These are phyloP conservation scores for Fusarium pininemorale DNA, from an alignment of 2,329 filamentous ascomycete genomes.

Conservation along the genomic window DNA sequence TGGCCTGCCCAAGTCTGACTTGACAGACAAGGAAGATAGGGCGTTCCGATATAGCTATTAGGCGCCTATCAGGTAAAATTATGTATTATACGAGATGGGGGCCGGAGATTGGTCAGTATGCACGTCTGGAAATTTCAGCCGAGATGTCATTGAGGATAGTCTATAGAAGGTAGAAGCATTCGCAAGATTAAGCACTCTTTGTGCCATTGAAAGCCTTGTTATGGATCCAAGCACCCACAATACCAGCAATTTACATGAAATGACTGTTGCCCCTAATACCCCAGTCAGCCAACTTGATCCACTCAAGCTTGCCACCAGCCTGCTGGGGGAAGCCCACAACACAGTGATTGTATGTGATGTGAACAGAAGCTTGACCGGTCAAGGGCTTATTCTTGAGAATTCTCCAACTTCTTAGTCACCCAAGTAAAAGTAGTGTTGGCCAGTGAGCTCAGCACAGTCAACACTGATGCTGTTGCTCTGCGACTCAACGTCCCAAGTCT, in stretches of 20 bases:
- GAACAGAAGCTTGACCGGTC: conserved; percentile 28
- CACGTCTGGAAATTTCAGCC: neutral
- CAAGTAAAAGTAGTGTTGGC: conserved; percentile 9
- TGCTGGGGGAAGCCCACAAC: conserved; percentile 23
- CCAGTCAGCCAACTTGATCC: conserved; percentile 16
- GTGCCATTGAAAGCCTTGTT: neutral
- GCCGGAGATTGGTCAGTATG: too few relatives aligned
- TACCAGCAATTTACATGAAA: conserved; percentile 24
- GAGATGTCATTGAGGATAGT: neutral
- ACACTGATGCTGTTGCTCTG: neutral
- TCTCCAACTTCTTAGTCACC: neutral
- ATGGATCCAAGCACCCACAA: conserved; percentile 12
- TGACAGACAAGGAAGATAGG: neutral
- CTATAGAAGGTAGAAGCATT: neutral
- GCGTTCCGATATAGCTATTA: neutral
- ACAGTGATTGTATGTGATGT: conserved; percentile 25
- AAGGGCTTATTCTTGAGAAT: neutral
- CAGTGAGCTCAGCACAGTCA: conserved; percentile 7
- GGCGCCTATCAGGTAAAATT: rapidly evolving
- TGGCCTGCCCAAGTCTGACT: neutral
- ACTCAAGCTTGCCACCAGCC: conserved; percentile 23
- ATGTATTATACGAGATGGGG: neutral
- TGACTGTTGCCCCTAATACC: conserved; percentile 31
- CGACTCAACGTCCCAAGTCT: neutral
- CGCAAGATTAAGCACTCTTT: neutral